Conservation (phyloP, 2,329 filamentous ascomycete genomes). For the Fusarium clavum region DNA sequence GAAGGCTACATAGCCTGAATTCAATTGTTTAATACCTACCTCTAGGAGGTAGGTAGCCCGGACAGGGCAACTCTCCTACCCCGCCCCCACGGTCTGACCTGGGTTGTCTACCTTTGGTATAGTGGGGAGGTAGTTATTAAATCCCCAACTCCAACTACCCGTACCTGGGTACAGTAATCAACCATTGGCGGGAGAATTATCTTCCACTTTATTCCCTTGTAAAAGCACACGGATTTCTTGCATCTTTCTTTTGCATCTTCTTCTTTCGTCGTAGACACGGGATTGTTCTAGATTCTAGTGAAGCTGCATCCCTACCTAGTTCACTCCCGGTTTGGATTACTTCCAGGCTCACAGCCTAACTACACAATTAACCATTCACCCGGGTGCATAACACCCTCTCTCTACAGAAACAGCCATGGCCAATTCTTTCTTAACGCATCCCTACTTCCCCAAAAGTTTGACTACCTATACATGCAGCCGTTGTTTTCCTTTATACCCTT, state of each 20-base stretch:
- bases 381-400: neutral
- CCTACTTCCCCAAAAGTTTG: neutral
- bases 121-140: neutral
- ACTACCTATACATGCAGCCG: neutral
- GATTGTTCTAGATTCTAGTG: conserved; percentile 35
- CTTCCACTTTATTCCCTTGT: neutral
- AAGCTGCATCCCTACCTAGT: neutral
- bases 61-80: conserved; percentile 9
- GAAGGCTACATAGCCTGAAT: neutral
- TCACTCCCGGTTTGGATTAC: neutral
- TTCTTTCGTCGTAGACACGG: conserved; percentile 53
- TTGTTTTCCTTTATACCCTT: conserved; percentile 12
- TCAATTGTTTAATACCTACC: neutral
- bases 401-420: neutral
- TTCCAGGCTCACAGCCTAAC: neutral
- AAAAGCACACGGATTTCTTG: conserved; percentile 28
- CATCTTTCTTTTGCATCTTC: conserved; percentile 22
- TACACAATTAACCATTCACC: neutral
- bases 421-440: neutral
- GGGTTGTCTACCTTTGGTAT: neutral
- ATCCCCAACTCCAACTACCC: conserved; percentile 22
- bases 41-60: neutral
- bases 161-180: neutral
- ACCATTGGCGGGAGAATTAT: conserved; percentile 8
- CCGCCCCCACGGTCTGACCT: conserved; percentile 5